Evolutionary conservation across 495 filamentous ascomycete species (phyloP).

Genomic region (Neurospora sp.): DNA sequence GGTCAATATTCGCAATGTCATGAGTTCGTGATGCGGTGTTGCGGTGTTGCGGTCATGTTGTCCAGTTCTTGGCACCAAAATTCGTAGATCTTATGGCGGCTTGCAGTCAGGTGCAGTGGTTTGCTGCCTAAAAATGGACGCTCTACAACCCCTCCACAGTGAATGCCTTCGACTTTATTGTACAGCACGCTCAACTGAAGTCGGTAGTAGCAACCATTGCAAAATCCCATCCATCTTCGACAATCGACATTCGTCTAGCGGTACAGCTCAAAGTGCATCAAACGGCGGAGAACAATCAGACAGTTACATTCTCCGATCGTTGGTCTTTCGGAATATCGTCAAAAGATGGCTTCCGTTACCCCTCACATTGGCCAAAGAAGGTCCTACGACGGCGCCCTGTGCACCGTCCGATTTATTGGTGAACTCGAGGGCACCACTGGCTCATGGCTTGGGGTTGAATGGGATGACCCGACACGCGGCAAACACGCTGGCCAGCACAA

Average conservation of each 20-base stretch:
- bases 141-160: background rate
- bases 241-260: background rate
- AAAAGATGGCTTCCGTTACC: constrained; percentile 8
- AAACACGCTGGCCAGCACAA: constrained; percentile 83
- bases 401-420: constrained; percentile 81
- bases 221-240: background rate
- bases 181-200: background rate
- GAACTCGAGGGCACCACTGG: constrained; percentile 63
- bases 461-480: constrained; percentile 77
- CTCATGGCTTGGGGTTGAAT: constrained; percentile 90
- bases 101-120: background rate
- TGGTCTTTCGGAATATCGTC: background rate
- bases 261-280: background rate
- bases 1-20: background rate
- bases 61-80: background rate
- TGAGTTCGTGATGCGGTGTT: background rate
- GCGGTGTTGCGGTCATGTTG: background rate
- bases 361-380: constrained; percentile 56
- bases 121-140: background rate
- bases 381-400: constrained; percentile 61
- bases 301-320: background rate
- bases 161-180: background rate
- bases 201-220: background rate
- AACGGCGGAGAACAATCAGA: background rate
- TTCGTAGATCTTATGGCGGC: background rate